Base-by-base conservation (phyloP, 2,329 filamentous ascomycete genomes). In the Cryphonectria radicalis region DNA sequence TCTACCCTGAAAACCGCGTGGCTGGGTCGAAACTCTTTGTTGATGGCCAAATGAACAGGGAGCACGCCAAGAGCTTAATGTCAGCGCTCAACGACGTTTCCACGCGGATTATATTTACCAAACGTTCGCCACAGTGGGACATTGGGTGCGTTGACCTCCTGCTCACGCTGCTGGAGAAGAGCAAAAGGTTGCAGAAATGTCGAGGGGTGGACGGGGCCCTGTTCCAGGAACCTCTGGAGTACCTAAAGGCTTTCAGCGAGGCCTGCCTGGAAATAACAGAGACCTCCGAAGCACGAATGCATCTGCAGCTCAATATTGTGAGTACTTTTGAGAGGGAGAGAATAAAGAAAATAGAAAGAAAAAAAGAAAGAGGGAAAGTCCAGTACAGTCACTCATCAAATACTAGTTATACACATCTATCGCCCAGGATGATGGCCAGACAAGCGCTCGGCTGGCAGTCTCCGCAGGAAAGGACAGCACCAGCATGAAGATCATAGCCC, bases 381-480 rank as follows among this genome's bases (percentile, higher is more conserved):
- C 46, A 50, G 46, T 11, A n/a, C 46, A 50, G 5, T 50, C 22
- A 22, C 43, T 50, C 22, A 50, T 19, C 11, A 10, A n/a, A n/a
- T 64, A 3, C 22, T 40, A 65, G 63, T 28, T 65, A 35, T 65
- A 65, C 32, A 65, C 63, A 22, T 65, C 63, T 5, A 65, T 65
- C n/a, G 63, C 63, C 40, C 63, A 65, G 19, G 63, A 65, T 28
- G 63, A 46, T 28, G 63, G 63, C 63, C 63, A 65, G 19, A 65
- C 63, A 0, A 65, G 63, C 63, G 63, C 63, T 22, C 63, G 63
- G 0, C 63, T 65, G n/a, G 63, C 63, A 2, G 28, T 50, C 4
- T 65, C 63, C 42, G 63, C 63, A 10, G 63, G 63, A 25, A 65
- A 65, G 42, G 63, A 65, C 32, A 65, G 63, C 63, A 65, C 63